Conservation (phyloP, 306 rosid species). For the Fragaria vesca region DNA sequence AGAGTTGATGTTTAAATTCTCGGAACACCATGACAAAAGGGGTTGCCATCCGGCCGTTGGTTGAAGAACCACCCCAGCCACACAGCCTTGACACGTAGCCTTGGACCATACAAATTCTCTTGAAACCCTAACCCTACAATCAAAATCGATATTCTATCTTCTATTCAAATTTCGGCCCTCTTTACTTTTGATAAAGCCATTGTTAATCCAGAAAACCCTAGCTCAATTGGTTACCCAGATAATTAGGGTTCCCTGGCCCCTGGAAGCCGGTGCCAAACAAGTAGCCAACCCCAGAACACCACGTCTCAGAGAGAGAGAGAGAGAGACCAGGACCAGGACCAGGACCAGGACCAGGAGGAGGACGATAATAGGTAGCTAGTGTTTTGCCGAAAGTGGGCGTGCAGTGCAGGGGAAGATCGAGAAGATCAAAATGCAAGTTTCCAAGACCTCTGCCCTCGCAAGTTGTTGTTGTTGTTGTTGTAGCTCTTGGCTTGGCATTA, state of each 20-base stretch:
- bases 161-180: background rate
- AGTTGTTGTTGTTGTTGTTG: background rate
- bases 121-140: background rate
- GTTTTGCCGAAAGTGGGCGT: background rate
- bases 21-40: background rate
- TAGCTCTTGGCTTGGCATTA: background rate
- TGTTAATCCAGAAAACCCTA: background rate
- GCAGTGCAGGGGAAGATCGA: background rate
- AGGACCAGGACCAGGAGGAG: background rate
- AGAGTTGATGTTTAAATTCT: background rate
- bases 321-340: background rate
- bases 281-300: background rate
- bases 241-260: background rate
- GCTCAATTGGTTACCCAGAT: background rate
- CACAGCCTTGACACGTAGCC: background rate
- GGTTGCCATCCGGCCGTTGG: background rate
- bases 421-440: background rate
- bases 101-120: conserved; percentile 1
- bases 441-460: background rate
- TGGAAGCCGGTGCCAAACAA: background rate
- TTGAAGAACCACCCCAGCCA: background rate
- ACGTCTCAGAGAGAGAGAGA: background rate
- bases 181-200: background rate
- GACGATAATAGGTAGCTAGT: background rate
- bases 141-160: background rate